phyloP scores from a whole-genome alignment of 2,329 filamentous ascomycete genomes.

The Aspergillus unguis region DNA sequence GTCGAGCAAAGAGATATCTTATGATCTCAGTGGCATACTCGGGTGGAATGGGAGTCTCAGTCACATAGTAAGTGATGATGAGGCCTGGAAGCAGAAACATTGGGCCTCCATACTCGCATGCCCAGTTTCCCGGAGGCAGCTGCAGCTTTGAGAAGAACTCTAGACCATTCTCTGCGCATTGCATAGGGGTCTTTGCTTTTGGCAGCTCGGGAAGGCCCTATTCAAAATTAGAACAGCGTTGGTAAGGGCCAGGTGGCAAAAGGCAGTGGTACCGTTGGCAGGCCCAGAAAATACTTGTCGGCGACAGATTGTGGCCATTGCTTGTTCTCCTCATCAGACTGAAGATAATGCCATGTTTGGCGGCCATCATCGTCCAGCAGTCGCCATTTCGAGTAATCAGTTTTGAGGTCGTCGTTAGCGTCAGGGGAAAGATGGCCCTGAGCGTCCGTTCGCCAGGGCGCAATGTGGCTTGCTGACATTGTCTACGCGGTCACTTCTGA shows the following conservation, averaged over 20 bases:
- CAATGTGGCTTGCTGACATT: slow-evolving; percentile 30
- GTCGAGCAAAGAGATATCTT: slow-evolving; percentile 83
- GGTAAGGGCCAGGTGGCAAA: slow-evolving; percentile 1
- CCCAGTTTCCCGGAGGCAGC: slow-evolving; percentile 87
- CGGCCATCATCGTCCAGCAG: slow-evolving; percentile 76
- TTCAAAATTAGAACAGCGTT: neutral
- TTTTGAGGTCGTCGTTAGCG: slow-evolving; percentile 50
- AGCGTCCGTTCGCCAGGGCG: slow-evolving; percentile 33
- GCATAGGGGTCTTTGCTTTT: slow-evolving; percentile 66
- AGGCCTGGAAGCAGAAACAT: slow-evolving; percentile 91
- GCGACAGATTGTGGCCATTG: slow-evolving; percentile 81
- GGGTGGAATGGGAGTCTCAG: slow-evolving; percentile 77
- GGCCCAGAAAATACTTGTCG: slow-evolving; percentile 84
- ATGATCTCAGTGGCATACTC: slow-evolving; percentile 83
- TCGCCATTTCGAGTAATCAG: slow-evolving; percentile 80
- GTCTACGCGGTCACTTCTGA: slow-evolving; percentile 4
- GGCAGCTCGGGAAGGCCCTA: slow-evolving; percentile 73
- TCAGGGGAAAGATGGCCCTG: slow-evolving; percentile 36
- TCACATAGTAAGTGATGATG: slow-evolving; percentile 83
- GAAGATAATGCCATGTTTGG: slow-evolving; percentile 91
- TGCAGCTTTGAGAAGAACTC: slow-evolving; percentile 88
- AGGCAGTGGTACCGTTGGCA: slow-evolving; percentile 63
- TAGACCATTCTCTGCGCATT: slow-evolving; percentile 77
- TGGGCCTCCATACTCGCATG: slow-evolving; percentile 93
- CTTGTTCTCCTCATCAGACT: slow-evolving; percentile 65